A percentile compares a stretch with the other conserved stretches of the same genome.
These are phyloP conservation scores for Cyclotella atomus DNA, from an alignment of 108 stramenopile species.

Conservation along the genomic window DNA sequence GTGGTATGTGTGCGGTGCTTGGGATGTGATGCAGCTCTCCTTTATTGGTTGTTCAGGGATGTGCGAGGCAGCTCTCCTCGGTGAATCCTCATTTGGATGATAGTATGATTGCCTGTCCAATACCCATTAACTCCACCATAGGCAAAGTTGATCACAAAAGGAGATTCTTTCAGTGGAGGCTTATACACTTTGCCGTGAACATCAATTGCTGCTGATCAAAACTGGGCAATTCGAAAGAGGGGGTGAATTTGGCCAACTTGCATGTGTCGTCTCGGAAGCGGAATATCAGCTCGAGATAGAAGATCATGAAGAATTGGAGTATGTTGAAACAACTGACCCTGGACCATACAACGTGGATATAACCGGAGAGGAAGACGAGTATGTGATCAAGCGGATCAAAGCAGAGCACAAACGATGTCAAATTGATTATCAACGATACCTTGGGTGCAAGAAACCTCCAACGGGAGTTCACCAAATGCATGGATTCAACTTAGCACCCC, in stretches of 20 bases:
- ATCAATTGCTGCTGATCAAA: neutral
- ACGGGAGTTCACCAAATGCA: neutral
- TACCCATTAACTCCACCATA: conserved; percentile 5
- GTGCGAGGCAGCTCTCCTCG: no score
- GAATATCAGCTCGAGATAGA: conserved; percentile 2
- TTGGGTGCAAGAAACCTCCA: neutral
- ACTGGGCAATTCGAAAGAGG: neutral
- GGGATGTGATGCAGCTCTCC: no score
- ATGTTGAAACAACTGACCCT: neutral
- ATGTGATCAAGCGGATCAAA: neutral
- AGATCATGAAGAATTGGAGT: neutral
- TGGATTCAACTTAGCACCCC: neutral
- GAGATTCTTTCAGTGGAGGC: neutral
- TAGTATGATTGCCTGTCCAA: conserved; percentile 19
- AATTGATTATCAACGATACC: neutral
- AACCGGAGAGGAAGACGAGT: conserved; percentile 1
- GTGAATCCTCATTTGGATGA: conserved; percentile 3
- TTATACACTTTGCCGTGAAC: neutral
- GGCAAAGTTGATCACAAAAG: neutral
- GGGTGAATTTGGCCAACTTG: neutral
- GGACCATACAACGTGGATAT: neutral
- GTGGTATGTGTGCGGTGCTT: no score
- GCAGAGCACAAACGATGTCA: neutral
- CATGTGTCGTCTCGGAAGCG: neutral
- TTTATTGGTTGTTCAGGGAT: no score